phyloP scores from a whole-genome alignment of 2,329 filamentous ascomycete genomes.

The Akanthomyces dipterigenus region DNA sequence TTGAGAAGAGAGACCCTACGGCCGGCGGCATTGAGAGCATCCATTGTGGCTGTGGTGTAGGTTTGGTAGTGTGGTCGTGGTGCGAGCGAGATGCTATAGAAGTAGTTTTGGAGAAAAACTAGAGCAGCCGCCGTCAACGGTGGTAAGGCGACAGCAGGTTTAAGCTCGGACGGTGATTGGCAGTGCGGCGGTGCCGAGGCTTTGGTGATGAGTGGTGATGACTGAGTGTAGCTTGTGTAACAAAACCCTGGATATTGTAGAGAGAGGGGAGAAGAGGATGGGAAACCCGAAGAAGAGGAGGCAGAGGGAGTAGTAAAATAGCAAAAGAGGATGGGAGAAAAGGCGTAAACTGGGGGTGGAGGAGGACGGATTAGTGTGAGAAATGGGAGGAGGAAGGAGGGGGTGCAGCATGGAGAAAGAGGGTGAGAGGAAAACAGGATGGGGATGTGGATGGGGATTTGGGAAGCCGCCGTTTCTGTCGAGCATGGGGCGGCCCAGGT shows the following conservation, averaged over 20 bases:
- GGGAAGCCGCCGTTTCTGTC: slow-evolving; percentile 8
- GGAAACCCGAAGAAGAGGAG: neutral
- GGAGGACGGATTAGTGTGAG: slow-evolving; percentile 7
- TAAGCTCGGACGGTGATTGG: neutral
- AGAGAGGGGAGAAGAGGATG: neutral
- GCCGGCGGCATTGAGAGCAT: slow-evolving; percentile 49
- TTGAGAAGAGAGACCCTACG: slow-evolving; percentile 55
- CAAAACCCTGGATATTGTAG: neutral
- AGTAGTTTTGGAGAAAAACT: neutral
- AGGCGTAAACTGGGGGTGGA: slow-evolving; percentile 5
- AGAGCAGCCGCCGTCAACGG: neutral
- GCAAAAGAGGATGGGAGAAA: slow-evolving; percentile 2
- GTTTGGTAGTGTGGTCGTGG: neutral
- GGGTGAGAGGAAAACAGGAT: slow-evolving; percentile 13
- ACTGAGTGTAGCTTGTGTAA: neutral
- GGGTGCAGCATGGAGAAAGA: slow-evolving; percentile 9
- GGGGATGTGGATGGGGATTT: slow-evolving; percentile 12
- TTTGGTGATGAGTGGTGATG: neutral
- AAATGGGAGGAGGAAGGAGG: slow-evolving; percentile 3
- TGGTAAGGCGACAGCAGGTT: neutral
- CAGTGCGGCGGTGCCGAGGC: neutral
- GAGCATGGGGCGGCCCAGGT: neutral
- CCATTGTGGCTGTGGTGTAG: slow-evolving; percentile 32
- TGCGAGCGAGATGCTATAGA: neutral
- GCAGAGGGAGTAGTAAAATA: slow-evolving; percentile 6